A percentile compares a stretch with the other conserved stretches of the same genome.
Conservation (phyloP, 1,139 yeast species). For the Hansenula anomala region DNA sequence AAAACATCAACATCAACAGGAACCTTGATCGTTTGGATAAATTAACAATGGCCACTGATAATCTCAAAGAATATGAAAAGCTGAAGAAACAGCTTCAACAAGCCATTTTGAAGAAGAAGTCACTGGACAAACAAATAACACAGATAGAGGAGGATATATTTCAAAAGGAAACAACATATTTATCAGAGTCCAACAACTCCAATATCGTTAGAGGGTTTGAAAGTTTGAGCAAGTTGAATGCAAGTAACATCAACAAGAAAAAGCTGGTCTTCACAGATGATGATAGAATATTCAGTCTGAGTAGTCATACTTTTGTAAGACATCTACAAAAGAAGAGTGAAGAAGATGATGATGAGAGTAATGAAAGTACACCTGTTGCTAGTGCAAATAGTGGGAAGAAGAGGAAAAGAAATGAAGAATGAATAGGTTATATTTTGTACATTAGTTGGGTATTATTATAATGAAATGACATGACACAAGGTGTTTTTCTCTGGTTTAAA, state of each 20-base stretch:
- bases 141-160: slow-evolving; percentile 76
- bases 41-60: slow-evolving; percentile 22
- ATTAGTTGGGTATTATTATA: background rate
- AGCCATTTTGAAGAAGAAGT: slow-evolving; percentile 59
- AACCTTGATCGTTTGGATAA: background rate
- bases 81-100: slow-evolving; percentile 65
- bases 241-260: slow-evolving; percentile 40
- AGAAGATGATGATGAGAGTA: slow-evolving; percentile 20
- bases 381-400: slow-evolving; percentile 3
- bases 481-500: too few species aligned
- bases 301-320: slow-evolving; percentile 70
- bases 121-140: slow-evolving; percentile 57
- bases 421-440: too few species aligned
- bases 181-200: slow-evolving; percentile 50
- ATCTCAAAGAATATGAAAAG: slow-evolving; percentile 55
- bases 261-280: slow-evolving; percentile 64
- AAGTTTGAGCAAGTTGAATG: slow-evolving; percentile 36
- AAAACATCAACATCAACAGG: background rate
- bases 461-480: too few species aligned
- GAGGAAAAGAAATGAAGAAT: slow-evolving; percentile 10
- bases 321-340: slow-evolving; percentile 41
- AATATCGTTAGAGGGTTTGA: slow-evolving; percentile 87
- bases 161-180: slow-evolving; percentile 73
- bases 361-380: slow-evolving; percentile 15
- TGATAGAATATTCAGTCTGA: slow-evolving; percentile 80